Percentiles rank a stretch among this genome's conserved stretches.
These are phyloP conservation scores for Phoma sp. DNA, from an alignment of 2,329 filamentous ascomycete genomes.

Conservation along the genomic window DNA sequence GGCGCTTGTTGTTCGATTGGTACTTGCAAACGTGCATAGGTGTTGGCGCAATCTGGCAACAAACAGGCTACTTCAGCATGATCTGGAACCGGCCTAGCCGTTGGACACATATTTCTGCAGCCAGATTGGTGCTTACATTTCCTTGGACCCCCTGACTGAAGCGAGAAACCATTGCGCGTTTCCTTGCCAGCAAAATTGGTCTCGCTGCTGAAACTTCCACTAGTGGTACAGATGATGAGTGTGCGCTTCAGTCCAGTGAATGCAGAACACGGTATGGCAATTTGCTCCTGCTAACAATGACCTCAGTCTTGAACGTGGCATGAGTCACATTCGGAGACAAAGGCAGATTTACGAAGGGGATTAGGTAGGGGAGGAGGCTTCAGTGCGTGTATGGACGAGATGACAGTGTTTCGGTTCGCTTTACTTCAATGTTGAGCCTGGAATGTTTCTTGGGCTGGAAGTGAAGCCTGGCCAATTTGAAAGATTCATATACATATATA, in stretches of 20 bases:
- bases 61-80: no score
- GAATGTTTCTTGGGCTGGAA: neutral
- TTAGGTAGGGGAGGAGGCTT: conserved; percentile 33
- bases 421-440: neutral
- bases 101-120: no score
- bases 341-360: conserved; percentile 59
- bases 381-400: neutral
- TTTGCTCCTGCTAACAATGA: conserved; percentile 53
- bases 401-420: neutral
- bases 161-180: no score
- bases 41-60: no score
- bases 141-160: no score
- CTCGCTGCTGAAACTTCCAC: no score
- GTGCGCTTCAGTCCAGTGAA: conserved; percentile 63
- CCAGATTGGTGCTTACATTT: no score
- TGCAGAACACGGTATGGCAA: conserved; percentile 66
- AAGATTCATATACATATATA: neutral
- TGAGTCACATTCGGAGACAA: conserved; percentile 64
- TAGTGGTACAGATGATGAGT: conserved; percentile 55
- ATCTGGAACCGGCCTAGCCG: no score
- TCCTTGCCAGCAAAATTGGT: no score
- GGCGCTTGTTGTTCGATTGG: no score
- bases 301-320: conserved; percentile 58
- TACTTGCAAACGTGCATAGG: no score
- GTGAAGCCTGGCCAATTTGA: neutral